Percentiles rank a stretch among this genome's conserved stretches.
phyloP scores from a whole-genome alignment of 2,329 filamentous ascomycete genomes.

The Shiraia sp. region DNA sequence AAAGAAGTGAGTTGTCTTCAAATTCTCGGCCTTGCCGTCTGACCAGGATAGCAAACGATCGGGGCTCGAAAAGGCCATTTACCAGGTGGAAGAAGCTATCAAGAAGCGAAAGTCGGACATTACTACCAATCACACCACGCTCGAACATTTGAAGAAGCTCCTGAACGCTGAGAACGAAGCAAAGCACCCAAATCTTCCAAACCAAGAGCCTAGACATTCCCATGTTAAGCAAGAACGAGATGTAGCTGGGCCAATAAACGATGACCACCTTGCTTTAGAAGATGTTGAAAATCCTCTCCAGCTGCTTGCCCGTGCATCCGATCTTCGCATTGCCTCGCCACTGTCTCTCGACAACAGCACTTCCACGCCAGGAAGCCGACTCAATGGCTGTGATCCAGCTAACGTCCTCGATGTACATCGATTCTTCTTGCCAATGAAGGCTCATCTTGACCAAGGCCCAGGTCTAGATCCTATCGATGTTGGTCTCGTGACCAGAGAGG shows the following conservation, averaged over 20 bases:
- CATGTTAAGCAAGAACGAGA: conserved; percentile 23
- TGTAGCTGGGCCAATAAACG: conserved; percentile 33
- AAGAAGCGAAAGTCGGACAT: conserved; percentile 37
- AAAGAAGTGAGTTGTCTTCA: conserved; percentile 64
- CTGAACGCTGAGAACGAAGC: conserved; percentile 52
- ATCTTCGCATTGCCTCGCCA: conserved; percentile 61
- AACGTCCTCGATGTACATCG: conserved; percentile 58
- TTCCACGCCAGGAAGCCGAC: conserved; percentile 33
- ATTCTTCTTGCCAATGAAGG: conserved; percentile 69
- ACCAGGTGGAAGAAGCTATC: conserved; percentile 71
- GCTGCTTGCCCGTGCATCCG: conserved; percentile 72
- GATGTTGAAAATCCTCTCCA: conserved; percentile 77
- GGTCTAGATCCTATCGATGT: conserved; percentile 72
- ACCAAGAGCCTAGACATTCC: background rate
- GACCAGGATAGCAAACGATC: conserved; percentile 65
- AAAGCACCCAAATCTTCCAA: conserved; percentile 6
- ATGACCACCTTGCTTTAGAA: conserved; percentile 61
- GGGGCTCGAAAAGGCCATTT: conserved; percentile 73
- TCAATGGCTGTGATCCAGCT: conserved; percentile 38
- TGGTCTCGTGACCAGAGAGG: conserved; percentile 67
- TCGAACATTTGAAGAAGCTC: conserved; percentile 52
- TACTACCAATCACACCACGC: conserved; percentile 23
- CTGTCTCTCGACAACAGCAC: conserved; percentile 24
- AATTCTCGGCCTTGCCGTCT: conserved; percentile 2
- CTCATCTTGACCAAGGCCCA: conserved; percentile 64